phyloP scores from a whole-genome alignment of 352 stramenopile genomes.

The Globisporangium echinulatum region DNA sequence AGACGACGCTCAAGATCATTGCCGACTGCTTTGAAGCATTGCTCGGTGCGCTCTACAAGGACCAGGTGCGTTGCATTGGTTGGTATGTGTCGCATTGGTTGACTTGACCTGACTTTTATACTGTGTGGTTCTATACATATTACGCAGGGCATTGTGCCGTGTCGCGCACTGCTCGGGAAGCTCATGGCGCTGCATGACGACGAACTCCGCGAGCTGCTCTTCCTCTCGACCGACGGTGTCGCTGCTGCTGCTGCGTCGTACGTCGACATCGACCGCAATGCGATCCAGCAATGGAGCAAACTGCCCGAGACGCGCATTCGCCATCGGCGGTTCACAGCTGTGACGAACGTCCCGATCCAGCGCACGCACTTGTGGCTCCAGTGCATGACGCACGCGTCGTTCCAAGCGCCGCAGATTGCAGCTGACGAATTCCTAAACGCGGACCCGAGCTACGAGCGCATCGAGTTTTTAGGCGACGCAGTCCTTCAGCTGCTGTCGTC shows the following conservation, averaged over 20 bases:
- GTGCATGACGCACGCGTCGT: conserved; percentile 70
- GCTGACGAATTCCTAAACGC: conserved; percentile 60
- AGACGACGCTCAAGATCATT: conserved; percentile 65
- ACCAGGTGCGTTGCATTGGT: conserved; percentile 30
- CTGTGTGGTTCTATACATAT: not conserved
- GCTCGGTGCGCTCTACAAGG: conserved; percentile 72
- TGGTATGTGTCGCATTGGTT: not conserved
- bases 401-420: conserved; percentile 63
- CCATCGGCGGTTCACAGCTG: conserved; percentile 48
- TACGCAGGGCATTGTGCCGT: conserved; percentile 47
- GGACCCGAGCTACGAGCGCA: conserved; percentile 74
- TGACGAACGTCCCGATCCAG: conserved; percentile 44
- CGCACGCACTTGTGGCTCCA: conserved; percentile 76
- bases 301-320: conserved; percentile 28
- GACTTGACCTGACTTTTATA: not conserved
- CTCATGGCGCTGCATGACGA: conserved; percentile 53
- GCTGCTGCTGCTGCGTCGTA: conserved; percentile 30
- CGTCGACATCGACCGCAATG: conserved; percentile 43
- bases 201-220: conserved; percentile 48
- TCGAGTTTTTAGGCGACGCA: conserved; percentile 82
- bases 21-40: conserved; percentile 82
- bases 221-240: conserved; percentile 55
- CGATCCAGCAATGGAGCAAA: conserved; percentile 49
- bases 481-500: conserved; percentile 79
- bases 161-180: conserved; percentile 49